Base-by-base conservation (phyloP, 2,329 filamentous ascomycete species). In the Botrytis fragariae region DNA sequence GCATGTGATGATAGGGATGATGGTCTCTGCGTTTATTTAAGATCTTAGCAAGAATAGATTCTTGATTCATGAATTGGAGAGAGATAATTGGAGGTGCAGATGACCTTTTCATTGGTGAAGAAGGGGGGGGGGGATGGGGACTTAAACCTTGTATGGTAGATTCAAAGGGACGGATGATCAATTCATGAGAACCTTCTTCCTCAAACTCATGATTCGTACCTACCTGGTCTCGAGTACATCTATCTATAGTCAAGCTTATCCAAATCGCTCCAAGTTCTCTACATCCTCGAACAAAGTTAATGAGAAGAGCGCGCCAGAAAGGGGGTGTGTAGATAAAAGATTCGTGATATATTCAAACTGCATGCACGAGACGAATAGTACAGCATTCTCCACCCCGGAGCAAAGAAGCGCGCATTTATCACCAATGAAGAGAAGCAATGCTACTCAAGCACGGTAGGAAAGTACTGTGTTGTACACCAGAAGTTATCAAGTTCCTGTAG, bases 61-160 rank as follows among this genome's bases (percentile, higher is more conserved):
- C 69, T 64, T 42, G 37, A 63, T 63, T 10, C 42, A 39, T 42
- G 57, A 42, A 63, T 63, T 48, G 57, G 29, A 32, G 59, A 44
- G 16, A 64, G 57, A 45, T 45, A 20, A 42, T 48, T 39, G 29
- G 44, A 6, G 44, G 69, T 48, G 69, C 69, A 71, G 69, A 71
- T 71, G 69, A 71, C 69, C 69, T 63, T 71, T 51, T 71, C 32
- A 71, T 71, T 71, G 69, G 69, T 12, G 39, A 51, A 32, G 69
- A 63, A 16, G 69, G 68, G 69, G 69, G n/a, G n/a, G 25, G 8
- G 48, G 25, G 25, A 54, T n/a, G 48, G 48, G 6, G 12, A 54
- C 20, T 42, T 20, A 29, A 71, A 39, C 69, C 69, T 71, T 63
- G 68, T 29, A 48, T 48, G 45, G n/a, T 39, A 63, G 68, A 70